Conservation (phyloP, 805 yeast species). For the Wickerhamomyces hampshirensis region DNA sequence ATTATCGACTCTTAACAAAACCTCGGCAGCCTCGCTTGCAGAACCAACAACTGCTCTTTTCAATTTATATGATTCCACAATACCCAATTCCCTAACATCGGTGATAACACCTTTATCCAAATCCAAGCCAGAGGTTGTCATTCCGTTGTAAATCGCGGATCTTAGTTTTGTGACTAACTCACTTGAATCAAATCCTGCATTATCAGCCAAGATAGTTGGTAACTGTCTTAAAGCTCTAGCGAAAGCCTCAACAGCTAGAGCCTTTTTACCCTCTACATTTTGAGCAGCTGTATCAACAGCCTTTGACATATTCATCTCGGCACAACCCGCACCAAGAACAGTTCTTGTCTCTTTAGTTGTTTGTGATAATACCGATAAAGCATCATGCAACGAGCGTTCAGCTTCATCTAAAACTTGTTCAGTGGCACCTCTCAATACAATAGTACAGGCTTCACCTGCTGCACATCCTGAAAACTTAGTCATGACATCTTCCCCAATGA, state of each 20-base stretch:
- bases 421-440: slow-evolving; percentile 95
- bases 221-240: slow-evolving; percentile 91
- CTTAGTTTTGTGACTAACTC: slow-evolving; percentile 88
- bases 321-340: slow-evolving; percentile 85
- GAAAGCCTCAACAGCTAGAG: slow-evolving; percentile 91
- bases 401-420: slow-evolving; percentile 95
- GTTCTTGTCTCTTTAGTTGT: slow-evolving; percentile 91
- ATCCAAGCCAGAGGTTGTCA: slow-evolving; percentile 88
- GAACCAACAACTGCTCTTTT: slow-evolving; percentile 91
- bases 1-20: slow-evolving; percentile 90
- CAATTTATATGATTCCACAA: slow-evolving; percentile 88
- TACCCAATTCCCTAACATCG: slow-evolving; percentile 91
- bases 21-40: slow-evolving; percentile 98
- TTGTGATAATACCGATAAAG: slow-evolving; percentile 90
- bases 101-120: slow-evolving; percentile 79
- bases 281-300: slow-evolving; percentile 98
- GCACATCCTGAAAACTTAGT: slow-evolving; percentile 93
- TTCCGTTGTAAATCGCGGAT: slow-evolving; percentile 81
- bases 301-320: slow-evolving; percentile 87
- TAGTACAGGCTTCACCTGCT: slow-evolving; percentile 94
- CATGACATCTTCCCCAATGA: slow-evolving; percentile 90
- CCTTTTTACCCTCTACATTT: slow-evolving; percentile 87
- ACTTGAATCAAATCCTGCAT: slow-evolving; percentile 93
- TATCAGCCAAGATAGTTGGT: slow-evolving; percentile 94
- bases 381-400: slow-evolving; percentile 95